These are phyloP conservation scores for Starmerella bacillaris DNA, from an alignment of 805 yeast genomes.

Conservation along the genomic window DNA sequence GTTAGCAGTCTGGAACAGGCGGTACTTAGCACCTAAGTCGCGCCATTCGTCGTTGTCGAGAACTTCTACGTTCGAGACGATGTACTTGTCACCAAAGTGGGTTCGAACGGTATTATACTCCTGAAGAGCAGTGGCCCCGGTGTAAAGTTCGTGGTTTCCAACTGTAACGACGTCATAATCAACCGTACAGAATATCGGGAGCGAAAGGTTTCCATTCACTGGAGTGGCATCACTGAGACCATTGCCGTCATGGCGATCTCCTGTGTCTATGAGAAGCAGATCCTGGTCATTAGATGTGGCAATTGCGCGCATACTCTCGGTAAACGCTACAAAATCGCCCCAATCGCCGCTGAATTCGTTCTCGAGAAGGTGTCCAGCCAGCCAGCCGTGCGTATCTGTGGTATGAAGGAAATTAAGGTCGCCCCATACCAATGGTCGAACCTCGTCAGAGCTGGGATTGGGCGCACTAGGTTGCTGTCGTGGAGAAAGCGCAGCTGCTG, in stretches of 20 bases:
- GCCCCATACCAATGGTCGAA: conserved; percentile 47
- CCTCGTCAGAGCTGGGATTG: conserved; percentile 11
- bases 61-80: conserved; percentile 28
- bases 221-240: conserved; percentile 56
- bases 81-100: conserved; percentile 39
- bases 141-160: conserved; percentile 81
- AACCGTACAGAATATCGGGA: conserved; percentile 38
- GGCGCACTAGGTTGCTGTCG: conserved; percentile 10
- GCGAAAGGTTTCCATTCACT: conserved; percentile 47
- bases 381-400: conserved; percentile 95
- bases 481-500: background rate
- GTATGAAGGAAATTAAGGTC: conserved; percentile 76
- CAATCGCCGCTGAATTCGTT: conserved; percentile 44
- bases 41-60: conserved; percentile 25
- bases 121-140: conserved; percentile 39
- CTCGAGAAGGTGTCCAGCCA: conserved; percentile 73
- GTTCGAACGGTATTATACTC: conserved; percentile 40
- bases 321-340: conserved; percentile 79
- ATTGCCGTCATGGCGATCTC: conserved; percentile 87
- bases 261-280: conserved; percentile 59
- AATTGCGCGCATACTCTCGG: conserved; percentile 29
- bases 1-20: conserved; percentile 44
- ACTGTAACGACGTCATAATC: conserved; percentile 65
- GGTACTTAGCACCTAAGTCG: conserved; percentile 50
- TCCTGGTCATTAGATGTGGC: conserved; percentile 37